Evolutionary conservation across 345 rosid species (phyloP).

Genomic region (Eucalyptus sideroxylon): DNA sequence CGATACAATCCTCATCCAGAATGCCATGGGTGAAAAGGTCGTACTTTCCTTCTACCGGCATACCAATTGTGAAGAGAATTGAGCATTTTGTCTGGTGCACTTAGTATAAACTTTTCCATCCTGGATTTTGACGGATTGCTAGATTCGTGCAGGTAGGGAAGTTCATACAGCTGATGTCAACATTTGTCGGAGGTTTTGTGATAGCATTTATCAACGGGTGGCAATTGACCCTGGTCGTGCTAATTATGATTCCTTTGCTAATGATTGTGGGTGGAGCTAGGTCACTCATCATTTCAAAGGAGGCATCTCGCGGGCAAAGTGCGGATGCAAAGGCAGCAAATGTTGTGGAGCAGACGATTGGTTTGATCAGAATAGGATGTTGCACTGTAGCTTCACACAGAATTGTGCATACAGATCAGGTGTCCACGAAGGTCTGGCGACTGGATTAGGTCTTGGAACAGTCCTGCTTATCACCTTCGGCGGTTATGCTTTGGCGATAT

Average conservation of each 20-base stretch:
- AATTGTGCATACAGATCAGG: slow-evolving; percentile 29
- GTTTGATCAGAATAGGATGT: slow-evolving; percentile 73
- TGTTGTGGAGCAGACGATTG: slow-evolving; percentile 62
- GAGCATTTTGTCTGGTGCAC: neutral
- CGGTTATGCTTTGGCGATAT: slow-evolving; percentile 53
- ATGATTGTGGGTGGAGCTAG: slow-evolving; percentile 40
- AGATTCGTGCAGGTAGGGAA: slow-evolving; percentile 61
- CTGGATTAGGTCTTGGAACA: slow-evolving; percentile 51
- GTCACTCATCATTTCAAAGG: slow-evolving; percentile 35
- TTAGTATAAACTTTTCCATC: neutral
- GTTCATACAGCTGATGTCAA: neutral
- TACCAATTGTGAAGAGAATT: neutral
- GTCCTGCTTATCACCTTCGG: slow-evolving; percentile 22
- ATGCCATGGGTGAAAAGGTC: slow-evolving; percentile 1
- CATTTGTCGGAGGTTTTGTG: slow-evolving; percentile 58
- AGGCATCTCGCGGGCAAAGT: slow-evolving; percentile 44
- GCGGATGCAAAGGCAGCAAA: slow-evolving; percentile 64
- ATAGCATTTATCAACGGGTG: slow-evolving; percentile 68
- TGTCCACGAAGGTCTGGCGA: slow-evolving; percentile 33
- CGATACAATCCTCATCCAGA: slow-evolving; percentile 80
- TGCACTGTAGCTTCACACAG: too few relatives aligned
- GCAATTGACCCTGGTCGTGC: slow-evolving; percentile 73
- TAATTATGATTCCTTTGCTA: slow-evolving; percentile 48
- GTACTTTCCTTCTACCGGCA: neutral
- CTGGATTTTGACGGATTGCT: neutral